A percentile compares a stretch with the other conserved stretches of the same genome.
Evolutionary conservation across 306 rosid species (phyloP).

Genomic region (Citrullus colocynthis): DNA sequence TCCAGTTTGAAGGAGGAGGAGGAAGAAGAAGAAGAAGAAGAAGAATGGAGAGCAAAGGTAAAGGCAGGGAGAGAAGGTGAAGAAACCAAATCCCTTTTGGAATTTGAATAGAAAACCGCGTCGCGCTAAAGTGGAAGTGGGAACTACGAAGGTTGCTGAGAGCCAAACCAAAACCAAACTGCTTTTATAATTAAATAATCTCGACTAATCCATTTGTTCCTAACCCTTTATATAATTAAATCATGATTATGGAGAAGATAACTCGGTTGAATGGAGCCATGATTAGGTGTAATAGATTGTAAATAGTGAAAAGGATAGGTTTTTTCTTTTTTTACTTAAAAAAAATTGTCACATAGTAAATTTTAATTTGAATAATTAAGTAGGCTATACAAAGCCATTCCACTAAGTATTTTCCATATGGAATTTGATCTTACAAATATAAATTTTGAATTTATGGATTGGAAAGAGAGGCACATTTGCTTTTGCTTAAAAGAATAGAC

Average conservation of each 20-base stretch:
- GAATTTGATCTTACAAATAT: too few relatives aligned
- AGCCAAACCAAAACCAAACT: not conserved
- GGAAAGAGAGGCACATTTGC: too few relatives aligned
- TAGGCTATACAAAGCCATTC: too few relatives aligned
- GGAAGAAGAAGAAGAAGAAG: not conserved
- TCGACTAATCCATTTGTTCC: not conserved
- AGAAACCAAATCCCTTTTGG: not conserved
- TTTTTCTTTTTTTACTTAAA: too few relatives aligned
- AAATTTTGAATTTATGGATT: too few relatives aligned
- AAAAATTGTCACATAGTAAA: too few relatives aligned
- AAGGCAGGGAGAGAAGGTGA: not conserved
- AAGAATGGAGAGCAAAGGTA: not conserved
- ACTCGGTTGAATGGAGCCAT: too few relatives aligned
- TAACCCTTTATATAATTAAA: not conserved
- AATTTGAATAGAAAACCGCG: constrained; percentile 6
- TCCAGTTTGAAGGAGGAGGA: not conserved
- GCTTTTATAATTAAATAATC: not conserved
- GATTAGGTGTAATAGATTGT: too few relatives aligned
- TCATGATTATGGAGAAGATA: too few relatives aligned
- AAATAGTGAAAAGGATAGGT: too few relatives aligned
- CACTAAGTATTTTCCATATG: too few relatives aligned
- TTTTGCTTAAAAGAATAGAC: not conserved
- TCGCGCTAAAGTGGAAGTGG: not conserved
- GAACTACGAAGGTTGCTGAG: not conserved
- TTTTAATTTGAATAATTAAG: too few relatives aligned